Evolutionary conservation across 2,329 filamentous ascomycete species (phyloP).

Genomic region (Parastagonospora avenae): DNA sequence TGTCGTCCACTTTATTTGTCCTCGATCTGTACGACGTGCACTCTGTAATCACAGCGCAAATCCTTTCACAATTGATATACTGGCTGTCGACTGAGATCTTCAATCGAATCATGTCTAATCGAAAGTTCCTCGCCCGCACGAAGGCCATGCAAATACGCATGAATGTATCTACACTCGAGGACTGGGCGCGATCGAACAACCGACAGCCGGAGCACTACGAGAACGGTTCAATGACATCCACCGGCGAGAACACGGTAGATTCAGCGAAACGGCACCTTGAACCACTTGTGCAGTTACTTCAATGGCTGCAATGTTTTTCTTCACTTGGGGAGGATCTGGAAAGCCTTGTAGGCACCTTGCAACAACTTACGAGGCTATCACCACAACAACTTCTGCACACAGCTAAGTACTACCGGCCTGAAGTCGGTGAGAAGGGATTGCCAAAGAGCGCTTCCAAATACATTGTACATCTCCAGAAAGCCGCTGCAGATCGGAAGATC

Average conservation of each 20-base stretch:
- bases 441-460: slow-evolving; percentile 89
- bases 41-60: slow-evolving; percentile 91
- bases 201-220: slow-evolving; percentile 95
- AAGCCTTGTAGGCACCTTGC: slow-evolving; percentile 82
- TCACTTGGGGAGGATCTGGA: slow-evolving; percentile 90
- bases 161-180: slow-evolving; percentile 94
- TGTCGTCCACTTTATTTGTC: slow-evolving; percentile 95
- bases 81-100: slow-evolving; percentile 97
- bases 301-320: slow-evolving; percentile 98
- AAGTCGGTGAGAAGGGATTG: slow-evolving; percentile 92
- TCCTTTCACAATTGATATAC: slow-evolving; percentile 90
- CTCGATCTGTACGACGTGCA: slow-evolving; percentile 99
- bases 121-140: slow-evolving; percentile 90
- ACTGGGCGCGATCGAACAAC: slow-evolving; percentile 94
- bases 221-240: slow-evolving; percentile 82
- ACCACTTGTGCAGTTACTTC: slow-evolving; percentile 88
- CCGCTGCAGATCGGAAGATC: slow-evolving; percentile 60
- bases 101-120: slow-evolving; percentile 96
- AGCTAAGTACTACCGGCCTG: slow-evolving; percentile 88
- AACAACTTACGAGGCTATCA: slow-evolving; percentile 83
- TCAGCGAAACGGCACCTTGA: slow-evolving; percentile 82
- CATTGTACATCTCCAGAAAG: slow-evolving; percentile 77
- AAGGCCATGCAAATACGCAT: slow-evolving; percentile 99
- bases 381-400: slow-evolving; percentile 90
- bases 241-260: slow-evolving; percentile 86